These are phyloP conservation scores for Debaryomyces nepalensis DNA, from an alignment of 1,139 yeast species.

Conservation along the genomic window DNA sequence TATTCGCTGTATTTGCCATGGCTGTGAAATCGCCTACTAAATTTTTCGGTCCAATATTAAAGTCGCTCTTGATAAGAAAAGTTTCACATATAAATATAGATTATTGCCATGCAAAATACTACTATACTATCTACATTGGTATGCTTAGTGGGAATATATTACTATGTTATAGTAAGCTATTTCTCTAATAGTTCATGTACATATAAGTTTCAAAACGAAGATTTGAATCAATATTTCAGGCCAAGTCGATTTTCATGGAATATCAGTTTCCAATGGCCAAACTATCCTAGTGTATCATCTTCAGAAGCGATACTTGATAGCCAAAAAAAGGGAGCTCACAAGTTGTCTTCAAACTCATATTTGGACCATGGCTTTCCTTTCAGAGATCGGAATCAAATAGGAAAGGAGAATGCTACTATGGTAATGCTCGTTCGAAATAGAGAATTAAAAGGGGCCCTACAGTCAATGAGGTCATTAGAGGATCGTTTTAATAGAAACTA, in stretches of 20 bases:
- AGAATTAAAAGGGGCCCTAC: conserved; percentile 47
- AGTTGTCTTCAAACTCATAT: conserved; percentile 51
- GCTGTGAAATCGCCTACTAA: conserved; percentile 7
- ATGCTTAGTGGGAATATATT: background rate
- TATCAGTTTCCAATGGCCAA: background rate
- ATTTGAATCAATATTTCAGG: conserved; percentile 1
- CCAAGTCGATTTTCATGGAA: conserved; percentile 3
- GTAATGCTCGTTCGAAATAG: conserved; percentile 51
- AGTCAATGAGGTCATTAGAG: conserved; percentile 49
- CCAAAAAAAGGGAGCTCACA: conserved; percentile 24
- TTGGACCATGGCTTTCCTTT: conserved; percentile 31
- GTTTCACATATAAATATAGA: background rate
- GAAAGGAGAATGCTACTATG: conserved; percentile 55
- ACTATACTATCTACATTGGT: conserved; percentile 2
- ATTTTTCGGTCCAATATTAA: background rate
- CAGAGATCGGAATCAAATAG: conserved; percentile 41
- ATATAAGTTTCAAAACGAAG: conserved; percentile 5
- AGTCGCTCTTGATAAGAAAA: background rate
- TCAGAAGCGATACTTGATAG: background rate
- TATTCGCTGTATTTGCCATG: background rate
- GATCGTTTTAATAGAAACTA: conserved; percentile 52
- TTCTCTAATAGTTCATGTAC: background rate
- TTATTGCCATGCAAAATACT: background rate
- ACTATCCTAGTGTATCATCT: background rate
- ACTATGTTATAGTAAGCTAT: background rate